A percentile compares a stretch with the other conserved stretches of the same genome.
Evolutionary conservation across 768 basidiomycete genomes (phyloP).

Genomic region (Harrya chromipes): DNA sequence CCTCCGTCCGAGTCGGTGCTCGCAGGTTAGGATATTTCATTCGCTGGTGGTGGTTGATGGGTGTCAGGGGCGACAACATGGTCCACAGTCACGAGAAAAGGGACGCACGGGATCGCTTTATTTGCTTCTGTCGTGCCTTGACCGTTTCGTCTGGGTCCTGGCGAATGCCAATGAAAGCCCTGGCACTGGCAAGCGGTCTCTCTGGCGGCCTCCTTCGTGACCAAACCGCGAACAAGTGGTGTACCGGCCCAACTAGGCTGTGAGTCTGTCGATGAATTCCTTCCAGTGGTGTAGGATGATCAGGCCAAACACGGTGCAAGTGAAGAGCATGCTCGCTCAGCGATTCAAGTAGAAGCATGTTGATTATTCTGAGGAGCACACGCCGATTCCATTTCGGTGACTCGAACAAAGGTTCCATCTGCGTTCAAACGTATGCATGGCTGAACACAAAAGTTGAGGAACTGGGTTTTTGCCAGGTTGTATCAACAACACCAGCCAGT

Average conservation of each 20-base stretch:
- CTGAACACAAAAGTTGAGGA: slow-evolving; percentile 13
- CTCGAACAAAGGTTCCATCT: slow-evolving; percentile 7
- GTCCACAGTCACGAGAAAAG: no score
- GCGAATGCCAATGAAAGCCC: no score
- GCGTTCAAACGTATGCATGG: slow-evolving; percentile 9
- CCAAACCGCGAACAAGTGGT: no score
- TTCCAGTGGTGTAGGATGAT: slow-evolving; percentile 13
- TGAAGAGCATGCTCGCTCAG: slow-evolving; percentile 10
- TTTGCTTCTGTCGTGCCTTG: no score
- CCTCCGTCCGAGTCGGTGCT: no score
- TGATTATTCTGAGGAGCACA: background rate
- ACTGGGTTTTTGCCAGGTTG: slow-evolving; percentile 11
- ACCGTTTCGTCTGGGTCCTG: no score
- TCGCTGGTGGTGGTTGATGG: no score
- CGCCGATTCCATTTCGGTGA: slow-evolving; percentile 5
- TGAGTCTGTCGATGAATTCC: slow-evolving; percentile 8
- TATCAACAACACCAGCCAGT: background rate
- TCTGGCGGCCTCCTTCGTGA: no score
- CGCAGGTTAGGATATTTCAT: no score
- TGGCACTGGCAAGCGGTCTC: no score
- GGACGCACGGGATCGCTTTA: no score
- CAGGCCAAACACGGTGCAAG: slow-evolving; percentile 9
- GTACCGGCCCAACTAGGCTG: slow-evolving; percentile 5
- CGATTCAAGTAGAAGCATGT: slow-evolving; percentile 1
- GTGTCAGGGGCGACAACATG: no score